Conservation (phyloP, 2,329 filamentous ascomycete genomes). For the Hypoxylon sp. region DNA sequence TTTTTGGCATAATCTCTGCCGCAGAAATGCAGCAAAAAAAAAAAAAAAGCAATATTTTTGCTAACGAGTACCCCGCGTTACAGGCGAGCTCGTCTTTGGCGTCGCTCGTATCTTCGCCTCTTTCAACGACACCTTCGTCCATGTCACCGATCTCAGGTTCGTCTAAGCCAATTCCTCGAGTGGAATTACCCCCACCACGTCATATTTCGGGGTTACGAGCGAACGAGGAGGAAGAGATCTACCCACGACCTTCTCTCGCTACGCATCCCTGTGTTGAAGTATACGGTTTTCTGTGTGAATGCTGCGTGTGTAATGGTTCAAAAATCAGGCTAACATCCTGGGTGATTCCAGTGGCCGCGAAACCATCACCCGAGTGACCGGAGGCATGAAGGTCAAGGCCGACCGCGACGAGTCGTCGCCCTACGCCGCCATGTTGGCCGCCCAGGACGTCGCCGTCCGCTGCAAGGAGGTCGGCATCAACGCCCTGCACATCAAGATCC, state of each 20-base stretch:
- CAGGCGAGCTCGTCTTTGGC: conserved; percentile 97
- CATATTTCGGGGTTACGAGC: conserved; percentile 15
- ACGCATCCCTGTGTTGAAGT: conserved; percentile 3
- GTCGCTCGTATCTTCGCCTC: conserved; percentile 98
- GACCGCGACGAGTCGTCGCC: conserved; percentile 99
- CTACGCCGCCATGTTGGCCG: conserved; percentile 99
- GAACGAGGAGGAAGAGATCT: conserved; percentile 33
- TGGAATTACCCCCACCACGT: conserved; percentile 15
- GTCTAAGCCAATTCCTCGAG: conserved; percentile 54
- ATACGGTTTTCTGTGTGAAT: background rate
- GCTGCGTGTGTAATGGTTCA: conserved; percentile 50
- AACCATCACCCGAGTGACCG: conserved; percentile 99
- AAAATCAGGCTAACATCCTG: conserved; percentile 69
- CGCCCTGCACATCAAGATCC: conserved; percentile 99
- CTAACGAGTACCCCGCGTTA: conserved; percentile 44
- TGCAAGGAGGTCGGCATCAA: conserved; percentile 80
- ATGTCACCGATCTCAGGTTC: conserved; percentile 98
- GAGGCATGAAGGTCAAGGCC: conserved; percentile 99
- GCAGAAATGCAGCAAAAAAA: conserved; percentile 17
- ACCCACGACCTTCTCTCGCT: conserved; percentile 35
- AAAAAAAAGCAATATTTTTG: background rate
- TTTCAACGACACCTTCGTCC: conserved; percentile 94
- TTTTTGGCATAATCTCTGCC: too few relatives aligned
- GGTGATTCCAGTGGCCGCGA: conserved; percentile 92
- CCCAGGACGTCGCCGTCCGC: conserved; percentile 95